Conservation (phyloP, 345 rosid species). For the Excoecaria cochinchinensis region DNA sequence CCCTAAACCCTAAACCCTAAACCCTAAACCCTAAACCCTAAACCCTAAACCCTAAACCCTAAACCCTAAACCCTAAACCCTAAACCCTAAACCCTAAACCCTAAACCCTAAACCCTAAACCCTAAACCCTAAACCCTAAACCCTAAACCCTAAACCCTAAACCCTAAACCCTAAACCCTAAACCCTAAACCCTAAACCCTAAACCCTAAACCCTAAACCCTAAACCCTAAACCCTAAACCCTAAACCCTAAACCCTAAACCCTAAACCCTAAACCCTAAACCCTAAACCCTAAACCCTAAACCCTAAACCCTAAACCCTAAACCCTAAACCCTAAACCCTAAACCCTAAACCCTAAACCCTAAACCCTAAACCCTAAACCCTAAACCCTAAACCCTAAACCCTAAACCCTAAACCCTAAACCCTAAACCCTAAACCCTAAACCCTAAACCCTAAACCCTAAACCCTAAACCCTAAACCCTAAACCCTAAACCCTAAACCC, state of each 20-base stretch:
- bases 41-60: conserved; percentile 9
- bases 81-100: conserved; percentile 10
- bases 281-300: conserved; percentile 8
- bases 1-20: conserved; percentile 9
- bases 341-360: conserved; percentile 17
- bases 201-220: conserved; percentile 21
- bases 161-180: not conserved
- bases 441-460: conserved; percentile 4
- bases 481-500: not conserved
- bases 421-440: conserved; percentile 15
- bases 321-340: conserved; percentile 19
- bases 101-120: conserved; percentile 5
- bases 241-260: conserved; percentile 8
- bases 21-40: conserved; percentile 6
- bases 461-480: conserved; percentile 1
- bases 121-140: conserved; percentile 11
- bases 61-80: conserved; percentile 6
- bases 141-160: not conserved
- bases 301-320: conserved; percentile 9
- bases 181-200: conserved; percentile 17
- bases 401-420: conserved; percentile 18
- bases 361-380: conserved; percentile 15
- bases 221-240: conserved; percentile 17
- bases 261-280: conserved; percentile 13
- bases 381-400: not conserved